Base-by-base conservation (phyloP, 139 green algal species). In the Tetradesmus obliquus region DNA sequence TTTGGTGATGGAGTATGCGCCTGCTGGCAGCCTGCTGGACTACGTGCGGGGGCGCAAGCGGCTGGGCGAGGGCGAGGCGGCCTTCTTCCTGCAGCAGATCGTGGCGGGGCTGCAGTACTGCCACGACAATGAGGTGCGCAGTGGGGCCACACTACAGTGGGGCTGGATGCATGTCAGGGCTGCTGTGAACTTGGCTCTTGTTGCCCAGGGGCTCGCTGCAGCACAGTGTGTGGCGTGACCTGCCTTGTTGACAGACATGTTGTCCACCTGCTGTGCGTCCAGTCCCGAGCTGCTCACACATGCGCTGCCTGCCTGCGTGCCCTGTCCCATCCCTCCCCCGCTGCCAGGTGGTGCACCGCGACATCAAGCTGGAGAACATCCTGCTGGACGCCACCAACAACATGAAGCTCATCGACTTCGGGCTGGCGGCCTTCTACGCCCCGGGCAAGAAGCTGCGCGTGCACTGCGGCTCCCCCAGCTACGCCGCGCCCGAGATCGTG, bases 331-430 rank as follows among this genome's bases (percentile, higher is more conserved):
- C 32, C 22, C 5, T 10, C 20, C 2, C 17, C 5, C 12, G 8
- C 79, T 6, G 7, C 17, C 62, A 92, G 89, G 95, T 97, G 57
- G 92, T 95, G 5, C 94, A 96, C 90, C 94, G 96, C 20, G 97
- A 99, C 91, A 90, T 99, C 84, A 99, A 99, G 95, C 95, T 98
- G 57, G 97, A 99, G 92, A 99, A 99, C 93, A 95, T 98, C 58
- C 93, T 99, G 92, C 92, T 99, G 76, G 96, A 98, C 91, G 91
- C 55, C 3, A 71, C 55, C 51, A 69, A 80, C 19, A 69, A 93
- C 12, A 95, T 98, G 92, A 95, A 97, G 88, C 86, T 96, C 13
- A 96, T 98, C 69, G 97, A 98, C 90, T 98, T 98, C 92, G 97
- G 97, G 0, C 92, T 97, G 6, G 94, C 94, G 55, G 95, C 94